Evolutionary conservation across 2,329 filamentous ascomycete genomes (phyloP).

Genomic region (Sordariomycetes sp.): DNA sequence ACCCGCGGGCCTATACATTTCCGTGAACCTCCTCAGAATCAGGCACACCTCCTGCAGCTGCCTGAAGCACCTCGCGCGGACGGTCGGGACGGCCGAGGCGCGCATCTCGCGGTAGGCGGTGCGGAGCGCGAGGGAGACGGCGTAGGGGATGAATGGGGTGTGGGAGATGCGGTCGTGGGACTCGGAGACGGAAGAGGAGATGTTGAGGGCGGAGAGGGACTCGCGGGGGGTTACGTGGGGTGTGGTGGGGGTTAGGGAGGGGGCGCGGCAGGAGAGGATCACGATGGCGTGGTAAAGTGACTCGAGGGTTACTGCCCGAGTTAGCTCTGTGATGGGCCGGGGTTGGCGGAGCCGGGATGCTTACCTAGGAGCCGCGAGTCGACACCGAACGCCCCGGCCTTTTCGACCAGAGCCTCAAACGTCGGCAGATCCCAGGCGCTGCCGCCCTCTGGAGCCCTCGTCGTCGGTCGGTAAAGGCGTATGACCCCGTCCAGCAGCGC

Average conservation of each 20-base stretch:
- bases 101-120: conserved; percentile 2
- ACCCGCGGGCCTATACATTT: not conserved
- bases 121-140: not conserved
- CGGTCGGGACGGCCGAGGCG: not conserved
- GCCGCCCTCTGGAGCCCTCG: not conserved
- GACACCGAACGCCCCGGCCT: not conserved
- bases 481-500: not conserved
- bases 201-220: not conserved
- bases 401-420: conserved; percentile 1
- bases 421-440: not conserved
- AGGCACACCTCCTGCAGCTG: not conserved
- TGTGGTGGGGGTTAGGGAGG: not conserved
- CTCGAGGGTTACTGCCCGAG: conserved; percentile 2
- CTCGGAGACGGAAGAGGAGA: not conserved
- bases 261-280: not conserved
- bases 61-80: not conserved
- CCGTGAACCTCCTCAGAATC: not conserved
- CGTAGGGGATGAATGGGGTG: conserved; percentile 1
- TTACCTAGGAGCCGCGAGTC: conserved; percentile 1
- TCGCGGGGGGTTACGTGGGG: not conserved
- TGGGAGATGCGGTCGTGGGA: not conserved
- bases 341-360: not conserved
- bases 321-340: not conserved
- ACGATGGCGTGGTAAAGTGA: conserved; percentile 1
- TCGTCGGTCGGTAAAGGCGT: not conserved